A percentile compares a stretch with the other conserved stretches of the same genome.
These are phyloP conservation scores for Fagus sylvatica DNA, from an alignment of 306 rosid species.

Conservation along the genomic window DNA sequence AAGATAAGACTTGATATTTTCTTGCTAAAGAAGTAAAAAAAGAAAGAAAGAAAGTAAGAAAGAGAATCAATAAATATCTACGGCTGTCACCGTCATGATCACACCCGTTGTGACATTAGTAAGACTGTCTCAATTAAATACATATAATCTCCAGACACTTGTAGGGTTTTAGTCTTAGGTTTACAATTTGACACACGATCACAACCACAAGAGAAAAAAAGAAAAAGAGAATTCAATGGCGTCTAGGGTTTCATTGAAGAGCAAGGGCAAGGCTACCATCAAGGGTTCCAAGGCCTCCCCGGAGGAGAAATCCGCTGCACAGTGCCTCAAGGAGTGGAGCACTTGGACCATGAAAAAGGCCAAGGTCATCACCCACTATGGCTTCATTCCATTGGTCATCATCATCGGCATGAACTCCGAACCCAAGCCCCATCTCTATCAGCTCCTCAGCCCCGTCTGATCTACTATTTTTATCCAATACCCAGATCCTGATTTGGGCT, in stretches of 20 bases:
- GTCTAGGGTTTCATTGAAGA: constrained; percentile 70
- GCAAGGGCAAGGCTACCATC: constrained; percentile 55
- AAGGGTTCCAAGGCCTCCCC: constrained; percentile 58
- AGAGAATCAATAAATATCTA: no score
- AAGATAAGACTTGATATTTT: no score
- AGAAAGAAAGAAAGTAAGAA: no score
- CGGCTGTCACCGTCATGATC: no score
- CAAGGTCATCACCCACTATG: constrained; percentile 82
- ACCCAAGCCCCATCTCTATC: constrained; percentile 82
- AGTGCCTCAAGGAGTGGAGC: constrained; percentile 73
- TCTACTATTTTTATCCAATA: neutral
- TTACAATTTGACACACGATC: neutral
- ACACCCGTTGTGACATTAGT: neutral
- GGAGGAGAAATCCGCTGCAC: constrained; percentile 42
- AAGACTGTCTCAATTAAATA: neutral
- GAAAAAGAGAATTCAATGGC: constrained; percentile 42
- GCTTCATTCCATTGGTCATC: constrained; percentile 89
- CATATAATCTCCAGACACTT: constrained; percentile 6
- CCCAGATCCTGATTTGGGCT: neutral
- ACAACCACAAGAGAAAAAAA: neutral
- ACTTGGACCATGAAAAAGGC: constrained; percentile 76
- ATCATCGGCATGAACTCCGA: constrained; percentile 93
- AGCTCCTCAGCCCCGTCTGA: constrained; percentile 96
- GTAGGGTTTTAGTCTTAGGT: constrained; percentile 40
- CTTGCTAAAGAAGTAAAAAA: no score